Base-by-base conservation (phyloP, 2,329 filamentous ascomycete genomes). In the Colletotrichum endophyticum region DNA sequence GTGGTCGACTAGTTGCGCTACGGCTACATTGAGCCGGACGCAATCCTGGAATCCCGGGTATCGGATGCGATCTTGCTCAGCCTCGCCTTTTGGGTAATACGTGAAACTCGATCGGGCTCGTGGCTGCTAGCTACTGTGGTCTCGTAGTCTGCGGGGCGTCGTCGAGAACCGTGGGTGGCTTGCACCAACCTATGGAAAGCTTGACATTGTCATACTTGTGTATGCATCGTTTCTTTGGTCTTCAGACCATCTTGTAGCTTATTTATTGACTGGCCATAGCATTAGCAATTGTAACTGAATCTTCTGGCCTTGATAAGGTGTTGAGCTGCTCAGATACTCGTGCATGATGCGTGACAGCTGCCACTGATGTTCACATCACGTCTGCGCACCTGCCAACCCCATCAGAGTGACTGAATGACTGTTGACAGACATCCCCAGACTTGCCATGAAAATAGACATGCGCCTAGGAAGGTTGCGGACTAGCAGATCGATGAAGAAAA, bases 21-120 rank as follows among this genome's bases (percentile, higher is more conserved):
- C 44, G 66, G 66, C 66, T 56, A n/a, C 27, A 9, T 34, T 34
- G 66, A 34, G 66, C 66, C 66, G 66, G 25, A 15, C 28, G 27
- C 39, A 34, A 66, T 28, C 13, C 19, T 57, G 66, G 15, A 49
- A 30, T 67, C 25, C 66, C 44, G 66, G 66, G 44, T 32, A 57
- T 67, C 44, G 25, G 66, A 56, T 67, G 44, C 39, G 39, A 34
- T 56, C 27, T 67, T 67, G 39, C 44, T 67, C 44, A 67, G 25
- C 28, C 22, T 67, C 25, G 13, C 44, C 32, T 67, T 67, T 49
- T 56, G 44, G 39, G 7, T 8, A 13, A 2, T 56, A 57, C 4
- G 16, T 67, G 66, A 67, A 67, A 67, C 66, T 67, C 66, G 66
- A 67, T 67, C 44, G 28, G 12, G 66, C 44, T 67, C 13, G 66